These are phyloP conservation scores for Cadophora luteo-olivacea DNA, from an alignment of 2,329 filamentous ascomycete genomes.

Conservation along the genomic window DNA sequence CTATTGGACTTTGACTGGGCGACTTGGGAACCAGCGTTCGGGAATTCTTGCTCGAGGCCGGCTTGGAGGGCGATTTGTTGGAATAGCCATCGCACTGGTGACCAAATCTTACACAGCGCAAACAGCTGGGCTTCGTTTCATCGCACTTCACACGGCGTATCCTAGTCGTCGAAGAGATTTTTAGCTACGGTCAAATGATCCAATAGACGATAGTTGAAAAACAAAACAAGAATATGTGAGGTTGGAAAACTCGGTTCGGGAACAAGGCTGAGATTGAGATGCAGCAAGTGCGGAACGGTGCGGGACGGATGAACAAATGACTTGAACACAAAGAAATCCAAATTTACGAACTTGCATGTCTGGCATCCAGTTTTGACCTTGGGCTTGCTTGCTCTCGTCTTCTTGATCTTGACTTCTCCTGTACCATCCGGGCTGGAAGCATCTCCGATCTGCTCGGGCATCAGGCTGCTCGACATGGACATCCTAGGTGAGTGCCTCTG, in stretches of 20 bases:
- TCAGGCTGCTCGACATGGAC: slow-evolving; percentile 18
- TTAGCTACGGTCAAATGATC: slow-evolving; percentile 22
- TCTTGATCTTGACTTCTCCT: slow-evolving; percentile 30
- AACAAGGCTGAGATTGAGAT: background rate
- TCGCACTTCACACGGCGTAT: slow-evolving; percentile 45
- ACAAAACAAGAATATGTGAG: background rate
- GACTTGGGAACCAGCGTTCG: slow-evolving; percentile 32
- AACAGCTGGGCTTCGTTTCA: slow-evolving; percentile 42
- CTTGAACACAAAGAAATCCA: slow-evolving; percentile 15
- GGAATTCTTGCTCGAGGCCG: slow-evolving; percentile 26
- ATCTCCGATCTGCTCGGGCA: slow-evolving; percentile 8
- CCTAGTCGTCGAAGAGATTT: slow-evolving; percentile 28
- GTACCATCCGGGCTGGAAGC: slow-evolving; percentile 14
- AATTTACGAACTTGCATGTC: slow-evolving; percentile 43
- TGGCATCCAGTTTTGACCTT: slow-evolving; percentile 44
- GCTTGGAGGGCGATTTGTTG: slow-evolving; percentile 29
- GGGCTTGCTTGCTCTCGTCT: slow-evolving; percentile 41
- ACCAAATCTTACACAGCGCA: slow-evolving; percentile 42
- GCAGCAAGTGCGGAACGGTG: slow-evolving; percentile 7
- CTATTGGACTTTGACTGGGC: slow-evolving; percentile 12
- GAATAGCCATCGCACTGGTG: slow-evolving; percentile 44
- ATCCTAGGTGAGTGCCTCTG: slow-evolving; percentile 1
- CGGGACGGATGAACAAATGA: background rate
- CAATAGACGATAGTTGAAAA: background rate
- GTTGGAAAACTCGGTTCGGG: slow-evolving; percentile 6